Conservation (phyloP, 768 basidiomycete species). For the Amanita fuliginea region DNA sequence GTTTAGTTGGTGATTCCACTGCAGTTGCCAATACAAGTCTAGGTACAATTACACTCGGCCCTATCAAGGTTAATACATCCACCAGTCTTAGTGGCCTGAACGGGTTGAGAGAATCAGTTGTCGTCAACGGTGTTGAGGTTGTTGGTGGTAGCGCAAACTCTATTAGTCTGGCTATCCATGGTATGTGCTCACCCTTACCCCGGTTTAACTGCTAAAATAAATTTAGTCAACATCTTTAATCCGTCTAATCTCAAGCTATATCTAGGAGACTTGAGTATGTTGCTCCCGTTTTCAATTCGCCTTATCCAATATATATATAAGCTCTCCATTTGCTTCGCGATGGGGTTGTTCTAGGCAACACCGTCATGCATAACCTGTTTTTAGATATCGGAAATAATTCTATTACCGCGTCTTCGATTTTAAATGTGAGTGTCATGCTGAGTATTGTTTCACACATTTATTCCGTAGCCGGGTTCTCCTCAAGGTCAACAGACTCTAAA, state of each 20-base stretch:
- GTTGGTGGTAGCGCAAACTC: constrained; percentile 49
- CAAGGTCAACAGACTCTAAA: constrained; percentile 53
- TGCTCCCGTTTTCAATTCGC: background rate
- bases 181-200: constrained; percentile 16
- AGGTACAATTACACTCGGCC: constrained; percentile 57
- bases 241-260: constrained; percentile 55
- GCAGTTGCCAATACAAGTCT: constrained; percentile 52
- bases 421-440: constrained; percentile 29
- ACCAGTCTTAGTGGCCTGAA: constrained; percentile 48
- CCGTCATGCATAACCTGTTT: constrained; percentile 47
- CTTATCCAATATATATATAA: constrained; percentile 14
- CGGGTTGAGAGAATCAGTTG: constrained; percentile 45
- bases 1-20: constrained; percentile 45
- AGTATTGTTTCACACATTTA: background rate
- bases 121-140: constrained; percentile 53
- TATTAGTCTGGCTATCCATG: constrained; percentile 48
- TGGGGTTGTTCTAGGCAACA: constrained; percentile 44
- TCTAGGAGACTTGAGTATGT: constrained; percentile 54
- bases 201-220: background rate
- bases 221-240: constrained; percentile 49
- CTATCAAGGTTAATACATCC: constrained; percentile 63
- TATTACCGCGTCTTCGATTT: constrained; percentile 35
- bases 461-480: constrained; percentile 38
- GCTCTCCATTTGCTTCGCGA: constrained; percentile 47
- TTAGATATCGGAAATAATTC: constrained; percentile 52